Conservation (phyloP, 2,329 filamentous ascomycete species). For the Colletotrichum australisinense region DNA sequence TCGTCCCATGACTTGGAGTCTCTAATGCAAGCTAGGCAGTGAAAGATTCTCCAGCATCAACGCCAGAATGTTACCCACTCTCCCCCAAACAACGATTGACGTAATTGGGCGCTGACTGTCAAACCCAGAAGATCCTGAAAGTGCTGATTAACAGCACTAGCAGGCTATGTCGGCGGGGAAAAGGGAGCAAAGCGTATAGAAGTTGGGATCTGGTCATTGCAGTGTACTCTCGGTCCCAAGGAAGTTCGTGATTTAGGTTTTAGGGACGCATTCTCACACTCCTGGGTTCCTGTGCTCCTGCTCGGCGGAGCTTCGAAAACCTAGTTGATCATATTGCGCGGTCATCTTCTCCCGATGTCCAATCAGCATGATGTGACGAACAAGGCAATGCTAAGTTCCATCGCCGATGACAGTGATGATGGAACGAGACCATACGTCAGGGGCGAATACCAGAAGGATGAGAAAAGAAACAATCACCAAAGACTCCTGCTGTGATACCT, state of each 20-base stretch:
- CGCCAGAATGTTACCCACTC: neutral
- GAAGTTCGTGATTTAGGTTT: slow-evolving; percentile 5
- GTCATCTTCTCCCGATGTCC: neutral
- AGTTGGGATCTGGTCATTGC: neutral
- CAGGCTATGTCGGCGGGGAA: neutral
- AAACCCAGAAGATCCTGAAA: neutral
- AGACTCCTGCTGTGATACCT: neutral
- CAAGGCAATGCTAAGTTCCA: neutral
- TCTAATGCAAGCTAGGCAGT: slow-evolving; percentile 1
- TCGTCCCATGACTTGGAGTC: slow-evolving; percentile 17
- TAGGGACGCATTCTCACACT: neutral
- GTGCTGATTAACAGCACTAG: neutral
- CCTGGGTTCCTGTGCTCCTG: slow-evolving; percentile 8
- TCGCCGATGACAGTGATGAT: neutral
- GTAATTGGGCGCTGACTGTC: slow-evolving; percentile 2
- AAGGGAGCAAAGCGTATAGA: neutral
- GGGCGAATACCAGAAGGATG: neutral
- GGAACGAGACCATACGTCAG: neutral
- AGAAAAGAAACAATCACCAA: neutral
- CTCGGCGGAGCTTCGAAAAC: slow-evolving; percentile 8
- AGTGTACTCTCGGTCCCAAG: neutral
- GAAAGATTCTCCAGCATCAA: neutral
- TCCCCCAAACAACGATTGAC: neutral
- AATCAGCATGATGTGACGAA: neutral
- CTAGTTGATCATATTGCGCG: slow-evolving; percentile 8